Percentiles rank a stretch among this genome's conserved stretches.
Evolutionary conservation across 2,329 filamentous ascomycete genomes (phyloP).

Genomic region (Thermomyces lanuginosus): DNA sequence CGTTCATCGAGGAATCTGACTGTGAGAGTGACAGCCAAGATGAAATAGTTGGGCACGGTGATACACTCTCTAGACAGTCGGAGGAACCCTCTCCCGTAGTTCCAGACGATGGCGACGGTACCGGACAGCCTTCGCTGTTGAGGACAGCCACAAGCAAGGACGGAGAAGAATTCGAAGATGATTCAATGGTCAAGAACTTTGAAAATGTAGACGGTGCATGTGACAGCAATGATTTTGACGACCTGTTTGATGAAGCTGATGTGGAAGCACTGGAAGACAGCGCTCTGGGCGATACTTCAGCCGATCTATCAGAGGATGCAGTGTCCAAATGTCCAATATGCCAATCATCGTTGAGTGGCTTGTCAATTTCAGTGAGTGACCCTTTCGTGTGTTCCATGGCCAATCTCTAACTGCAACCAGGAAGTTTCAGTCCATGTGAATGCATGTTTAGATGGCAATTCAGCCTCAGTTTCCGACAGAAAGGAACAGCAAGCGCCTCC

Average conservation of each 20-base stretch:
- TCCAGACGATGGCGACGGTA: slow-evolving; percentile 2
- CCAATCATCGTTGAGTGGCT: slow-evolving; percentile 42
- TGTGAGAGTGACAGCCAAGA: slow-evolving; percentile 33
- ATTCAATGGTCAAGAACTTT: slow-evolving; percentile 34
- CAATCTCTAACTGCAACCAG: slow-evolving; percentile 29
- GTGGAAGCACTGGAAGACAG: slow-evolving; percentile 34
- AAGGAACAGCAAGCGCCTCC: slow-evolving; percentile 8
- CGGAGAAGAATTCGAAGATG: slow-evolving; percentile 18
- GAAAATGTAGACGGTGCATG: slow-evolving; percentile 46
- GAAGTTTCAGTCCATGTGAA: slow-evolving; percentile 78
- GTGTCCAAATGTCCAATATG: slow-evolving; percentile 59
- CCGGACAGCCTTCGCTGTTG: slow-evolving; percentile 25
- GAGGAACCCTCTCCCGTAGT: not conserved
- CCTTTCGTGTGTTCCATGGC: not conserved
- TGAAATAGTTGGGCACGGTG: slow-evolving; percentile 11
- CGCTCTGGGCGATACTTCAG: slow-evolving; percentile 15
- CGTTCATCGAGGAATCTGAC: slow-evolving; percentile 34
- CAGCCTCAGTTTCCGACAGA: slow-evolving; percentile 37
- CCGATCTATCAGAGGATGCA: slow-evolving; percentile 11
- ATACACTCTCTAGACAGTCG: not conserved
- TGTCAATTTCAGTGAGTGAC: slow-evolving; percentile 30
- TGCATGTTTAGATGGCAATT: slow-evolving; percentile 71
- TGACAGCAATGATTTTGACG: slow-evolving; percentile 49
- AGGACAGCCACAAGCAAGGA: slow-evolving; percentile 33
- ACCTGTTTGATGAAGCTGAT: slow-evolving; percentile 50